Conservation (phyloP, 345 rosid species). For the Brassica napus region Da-Ae NC_063445.1:54373501-54374000, state of each 20-base stretch:
- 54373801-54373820: conserved; percentile 14
- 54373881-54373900: conserved; percentile 4
- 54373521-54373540: neutral
- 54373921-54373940: neutral
- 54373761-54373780: conserved; percentile 33
- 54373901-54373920: neutral
- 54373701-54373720: conserved; percentile 41
- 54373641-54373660: neutral
- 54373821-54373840: conserved; percentile 1
- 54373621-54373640: neutral
- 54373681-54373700: conserved; percentile 26
- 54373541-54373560: neutral
- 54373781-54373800: conserved; percentile 18
- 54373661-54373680: conserved; percentile 36
- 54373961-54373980: conserved; percentile 60
- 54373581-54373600: conserved; percentile 7
- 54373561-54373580: neutral
- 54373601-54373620: neutral
- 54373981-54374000: conserved; percentile 65
- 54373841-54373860: conserved; percentile 27
- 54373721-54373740: conserved; percentile 20
- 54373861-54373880: conserved; percentile 32
- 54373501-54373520: too few species aligned
- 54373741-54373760: conserved; percentile 9
- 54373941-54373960: conserved; percentile 78